Percentiles rank a stretch among this genome's conserved stretches.
These are phyloP conservation scores for Gastrolobium villosum DNA, from an alignment of 306 rosid genomes.

Conservation along the genomic window DNA sequence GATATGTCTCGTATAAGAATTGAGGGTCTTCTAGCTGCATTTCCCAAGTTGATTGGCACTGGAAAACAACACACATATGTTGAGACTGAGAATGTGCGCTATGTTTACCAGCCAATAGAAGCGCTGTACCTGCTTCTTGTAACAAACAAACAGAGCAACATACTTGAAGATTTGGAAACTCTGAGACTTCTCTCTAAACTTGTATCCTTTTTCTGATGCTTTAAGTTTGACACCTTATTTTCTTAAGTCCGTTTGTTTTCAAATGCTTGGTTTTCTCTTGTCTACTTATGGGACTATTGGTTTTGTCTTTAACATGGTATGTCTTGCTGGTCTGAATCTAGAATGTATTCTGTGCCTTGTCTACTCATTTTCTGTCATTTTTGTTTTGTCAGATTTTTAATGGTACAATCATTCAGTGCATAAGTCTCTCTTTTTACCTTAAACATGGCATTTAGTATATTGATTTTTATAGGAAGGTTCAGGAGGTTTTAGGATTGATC, in stretches of 20 bases:
- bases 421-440: background rate
- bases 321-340: slow-evolving; percentile 28
- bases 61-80: slow-evolving; percentile 97
- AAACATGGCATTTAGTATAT: slow-evolving; percentile 20
- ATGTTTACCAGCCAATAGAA: slow-evolving; percentile 98
- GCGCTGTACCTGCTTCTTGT: slow-evolving; percentile 90
- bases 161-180: slow-evolving; percentile 95
- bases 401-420: slow-evolving; percentile 1
- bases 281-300: slow-evolving; percentile 17
- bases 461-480: slow-evolving; percentile 18
- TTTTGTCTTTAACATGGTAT: slow-evolving; percentile 37
- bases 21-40: slow-evolving; percentile 98
- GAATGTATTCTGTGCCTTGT: slow-evolving; percentile 19
- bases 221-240: slow-evolving; percentile 34
- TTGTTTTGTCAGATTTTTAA: slow-evolving; percentile 15
- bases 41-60: slow-evolving; percentile 94
- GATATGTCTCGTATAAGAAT: slow-evolving; percentile 96
- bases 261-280: slow-evolving; percentile 35
- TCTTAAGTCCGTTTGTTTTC: slow-evolving; percentile 10
- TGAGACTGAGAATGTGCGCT: slow-evolving; percentile 97
- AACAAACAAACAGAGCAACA: slow-evolving; percentile 96
- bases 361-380: slow-evolving; percentile 22
- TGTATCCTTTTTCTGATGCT: slow-evolving; percentile 71
- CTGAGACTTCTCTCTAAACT: slow-evolving; percentile 94
- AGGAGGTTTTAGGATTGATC: slow-evolving; percentile 25